Base-by-base conservation (phyloP, 495 filamentous ascomycete species). In the Podospora comata region DNA sequence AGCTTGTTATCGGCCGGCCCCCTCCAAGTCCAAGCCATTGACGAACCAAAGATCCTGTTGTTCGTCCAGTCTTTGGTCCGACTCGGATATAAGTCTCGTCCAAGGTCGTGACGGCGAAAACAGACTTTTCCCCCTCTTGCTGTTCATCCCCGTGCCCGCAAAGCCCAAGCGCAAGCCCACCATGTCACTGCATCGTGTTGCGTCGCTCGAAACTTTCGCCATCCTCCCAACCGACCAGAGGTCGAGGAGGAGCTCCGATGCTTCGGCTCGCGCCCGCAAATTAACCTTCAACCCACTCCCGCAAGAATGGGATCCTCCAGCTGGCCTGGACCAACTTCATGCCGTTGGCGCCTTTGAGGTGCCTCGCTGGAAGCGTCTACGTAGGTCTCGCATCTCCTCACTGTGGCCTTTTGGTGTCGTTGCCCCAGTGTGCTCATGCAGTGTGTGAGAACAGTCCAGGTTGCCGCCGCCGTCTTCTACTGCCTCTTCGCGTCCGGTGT, bases 401-500 rank as follows among this genome's bases (percentile, higher is more conserved):
- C 48, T 48, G 13, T n/a, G 27, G 60, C 27, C 61, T 23, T 19
- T 23, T 11, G 9, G 32, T 44, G 15, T 32, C 30, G 18, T 19
- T 15, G 55, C 55, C n/a, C 55, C n/a, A 19, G 11, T 7, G 15
- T 63, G n/a, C 61, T 63, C 61, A 63, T 48, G n/a, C 28, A 44
- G 18, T 63, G 1, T 23, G 64, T 67, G 9, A 23, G 26, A 62
- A 64, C 65, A 86, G 84, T 85, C 68, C 90, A 92, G 77, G 85
- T 92, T 23, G 75, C 76, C 16, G 77, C 86, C 54, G 89, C 90
- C 16, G 90, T 94, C 2, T 71, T 93, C 1, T 94, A 92, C 77
- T 97, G 92, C 79, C 86, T 97, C 55, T 83, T 96, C 54, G 85
- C 91, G 1, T 90, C 92, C 11, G 92, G 92, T 11, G 77, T 92